Percentiles rank a stretch among this genome's conserved stretches.
Conservation (phyloP, 192 early-diverging fungal genomes). For the Backusella sp. region DNA sequence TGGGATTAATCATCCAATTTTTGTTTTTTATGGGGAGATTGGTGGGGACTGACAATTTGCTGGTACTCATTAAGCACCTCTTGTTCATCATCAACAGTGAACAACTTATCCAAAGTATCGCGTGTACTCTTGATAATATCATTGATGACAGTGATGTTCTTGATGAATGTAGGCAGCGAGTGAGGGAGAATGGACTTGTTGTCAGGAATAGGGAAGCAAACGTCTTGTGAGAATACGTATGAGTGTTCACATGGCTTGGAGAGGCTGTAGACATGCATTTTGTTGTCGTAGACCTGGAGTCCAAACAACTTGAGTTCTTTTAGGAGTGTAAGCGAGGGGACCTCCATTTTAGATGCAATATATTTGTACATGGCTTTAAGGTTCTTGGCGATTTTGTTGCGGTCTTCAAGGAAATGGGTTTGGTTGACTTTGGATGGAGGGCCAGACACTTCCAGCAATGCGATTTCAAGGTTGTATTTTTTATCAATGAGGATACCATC, state of each 20-base stretch:
- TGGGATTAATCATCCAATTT: too few relatives aligned
- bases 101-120: background rate
- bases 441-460: background rate
- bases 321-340: background rate
- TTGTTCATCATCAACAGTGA: background rate
- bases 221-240: background rate
- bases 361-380: constrained; percentile 1
- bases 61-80: background rate
- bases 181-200: background rate
- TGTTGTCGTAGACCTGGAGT: background rate
- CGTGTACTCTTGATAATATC: background rate
- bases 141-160: background rate
- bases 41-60: too few relatives aligned
- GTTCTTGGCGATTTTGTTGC: background rate
- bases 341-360: background rate
- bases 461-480: background rate
- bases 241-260: background rate
- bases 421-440: background rate
- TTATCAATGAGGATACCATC: background rate
- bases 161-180: background rate
- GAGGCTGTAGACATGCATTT: background rate
- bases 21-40: too few relatives aligned
- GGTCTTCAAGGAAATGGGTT: background rate
- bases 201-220: background rate
- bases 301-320: background rate